A percentile compares a stretch with the other conserved stretches of the same genome.
Evolutionary conservation across 176 grass and related monocot species (phyloP).

Genomic region (Rhynchospora pubera): DNA sequence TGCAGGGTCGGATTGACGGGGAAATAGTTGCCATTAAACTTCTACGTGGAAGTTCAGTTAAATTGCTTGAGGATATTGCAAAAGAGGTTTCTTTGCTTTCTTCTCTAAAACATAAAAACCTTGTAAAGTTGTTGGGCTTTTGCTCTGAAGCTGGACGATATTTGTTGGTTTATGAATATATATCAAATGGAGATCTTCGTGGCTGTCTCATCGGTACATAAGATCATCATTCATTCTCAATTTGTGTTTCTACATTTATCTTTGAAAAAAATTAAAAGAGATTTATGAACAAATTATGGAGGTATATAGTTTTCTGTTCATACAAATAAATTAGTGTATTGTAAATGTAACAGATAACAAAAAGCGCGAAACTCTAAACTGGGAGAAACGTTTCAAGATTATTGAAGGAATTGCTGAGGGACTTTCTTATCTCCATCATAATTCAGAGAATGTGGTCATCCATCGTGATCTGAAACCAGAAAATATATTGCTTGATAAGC

Average conservation of each 20-base stretch:
- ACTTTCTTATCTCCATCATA: slow-evolving; percentile 26
- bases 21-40: background rate
- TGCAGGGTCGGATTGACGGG: background rate
- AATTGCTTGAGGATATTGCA: background rate
- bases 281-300: too few species aligned
- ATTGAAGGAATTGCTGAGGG: slow-evolving; percentile 23
- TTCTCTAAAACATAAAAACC: background rate
- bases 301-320: background rate
- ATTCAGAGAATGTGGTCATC: slow-evolving; percentile 18
- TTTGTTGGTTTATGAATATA: slow-evolving; percentile 11
- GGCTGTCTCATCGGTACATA: background rate
- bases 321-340: too few species aligned
- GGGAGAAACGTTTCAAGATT: slow-evolving; percentile 25
- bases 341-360: background rate
- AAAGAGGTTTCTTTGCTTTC: background rate
- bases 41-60: background rate
- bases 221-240: background rate
- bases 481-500: slow-evolving; percentile 26
- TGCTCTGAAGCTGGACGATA: slow-evolving; percentile 6
- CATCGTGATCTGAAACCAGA: slow-evolving; percentile 34
- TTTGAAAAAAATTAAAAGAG: too few species aligned
- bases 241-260: background rate
- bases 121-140: slow-evolving; percentile 3
- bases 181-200: background rate
- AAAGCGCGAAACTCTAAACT: background rate